Evolutionary conservation across 2,329 filamentous ascomycete genomes (phyloP).

Genomic region (Xylaria sp.): DNA sequence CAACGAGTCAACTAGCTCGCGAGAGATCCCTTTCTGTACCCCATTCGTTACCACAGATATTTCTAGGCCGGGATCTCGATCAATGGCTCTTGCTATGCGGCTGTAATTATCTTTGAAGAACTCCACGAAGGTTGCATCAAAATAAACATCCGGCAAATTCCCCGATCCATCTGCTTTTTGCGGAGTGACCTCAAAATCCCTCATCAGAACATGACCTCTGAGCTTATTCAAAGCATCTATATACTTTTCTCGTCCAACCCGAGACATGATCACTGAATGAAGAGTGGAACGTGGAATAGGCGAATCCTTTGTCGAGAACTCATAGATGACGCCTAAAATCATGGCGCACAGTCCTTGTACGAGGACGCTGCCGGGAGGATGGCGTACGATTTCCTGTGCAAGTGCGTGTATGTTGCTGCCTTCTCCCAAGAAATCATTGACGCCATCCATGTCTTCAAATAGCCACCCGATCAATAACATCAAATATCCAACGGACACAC

Average conservation of each 20-base stretch:
- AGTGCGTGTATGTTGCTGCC: slow-evolving; percentile 91
- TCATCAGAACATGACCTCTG: slow-evolving; percentile 78
- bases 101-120: slow-evolving; percentile 98
- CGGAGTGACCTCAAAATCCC: slow-evolving; percentile 88
- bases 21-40: slow-evolving; percentile 88
- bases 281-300: slow-evolving; percentile 84
- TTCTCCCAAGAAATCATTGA: slow-evolving; percentile 92
- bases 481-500: slow-evolving; percentile 83
- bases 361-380: slow-evolving; percentile 70
- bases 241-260: slow-evolving; percentile 87
- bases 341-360: slow-evolving; percentile 85
- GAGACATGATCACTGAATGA: slow-evolving; percentile 78
- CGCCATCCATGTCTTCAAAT: slow-evolving; percentile 89
- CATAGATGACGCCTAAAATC: slow-evolving; percentile 88
- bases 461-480: slow-evolving; percentile 91
- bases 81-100: slow-evolving; percentile 82
- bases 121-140: slow-evolving; percentile 87
- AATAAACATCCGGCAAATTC: slow-evolving; percentile 80
- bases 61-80: slow-evolving; percentile 89
- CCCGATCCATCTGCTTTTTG: slow-evolving; percentile 69
- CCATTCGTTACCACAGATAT: slow-evolving; percentile 82
- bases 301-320: slow-evolving; percentile 98
- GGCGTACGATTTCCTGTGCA: slow-evolving; percentile 75
- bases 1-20: slow-evolving; percentile 88
- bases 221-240: slow-evolving; percentile 82